phyloP scores from a whole-genome alignment of 2,329 filamentous ascomycete species.

The Ramularia collo-cygni region DNA sequence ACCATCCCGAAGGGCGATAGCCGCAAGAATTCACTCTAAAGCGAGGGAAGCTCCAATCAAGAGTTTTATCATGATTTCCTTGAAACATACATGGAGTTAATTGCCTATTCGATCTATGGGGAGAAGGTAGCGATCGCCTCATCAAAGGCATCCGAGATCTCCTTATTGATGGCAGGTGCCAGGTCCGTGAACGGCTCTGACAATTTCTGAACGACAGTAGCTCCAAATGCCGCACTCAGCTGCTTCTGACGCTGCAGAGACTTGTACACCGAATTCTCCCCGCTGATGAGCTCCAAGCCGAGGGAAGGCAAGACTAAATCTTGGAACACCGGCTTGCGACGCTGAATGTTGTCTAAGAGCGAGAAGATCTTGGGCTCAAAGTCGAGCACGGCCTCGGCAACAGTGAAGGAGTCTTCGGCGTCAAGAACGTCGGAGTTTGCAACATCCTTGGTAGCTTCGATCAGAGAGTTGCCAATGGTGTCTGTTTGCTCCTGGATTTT shows the following conservation, averaged over 20 bases:
- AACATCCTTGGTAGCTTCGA: neutral
- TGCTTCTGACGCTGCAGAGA: constrained; percentile 1
- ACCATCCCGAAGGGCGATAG: no score
- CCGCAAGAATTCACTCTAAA: no score
- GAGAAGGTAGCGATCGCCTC: neutral
- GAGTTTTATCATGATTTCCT: no score
- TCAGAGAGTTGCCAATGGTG: neutral
- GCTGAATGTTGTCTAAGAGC: neutral
- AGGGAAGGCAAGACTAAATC: no score
- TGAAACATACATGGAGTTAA: no score
- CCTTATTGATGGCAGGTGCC: neutral
- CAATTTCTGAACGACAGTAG: neutral
- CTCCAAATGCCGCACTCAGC: neutral
- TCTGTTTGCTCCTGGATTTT: neutral
- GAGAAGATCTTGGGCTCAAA: neutral
- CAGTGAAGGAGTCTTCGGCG: neutral
- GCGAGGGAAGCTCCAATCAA: no score
- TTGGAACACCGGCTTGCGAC: neutral
- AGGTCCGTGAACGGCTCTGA: neutral
- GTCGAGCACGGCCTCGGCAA: neutral
- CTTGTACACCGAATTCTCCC: neutral
- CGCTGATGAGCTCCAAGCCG: neutral
- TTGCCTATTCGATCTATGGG: no score
- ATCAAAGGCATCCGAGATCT: neutral
- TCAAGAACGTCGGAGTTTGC: neutral